phyloP scores from a whole-genome alignment of 768 basidiomycete genomes.

The Trametes cinnabarina region DNA sequence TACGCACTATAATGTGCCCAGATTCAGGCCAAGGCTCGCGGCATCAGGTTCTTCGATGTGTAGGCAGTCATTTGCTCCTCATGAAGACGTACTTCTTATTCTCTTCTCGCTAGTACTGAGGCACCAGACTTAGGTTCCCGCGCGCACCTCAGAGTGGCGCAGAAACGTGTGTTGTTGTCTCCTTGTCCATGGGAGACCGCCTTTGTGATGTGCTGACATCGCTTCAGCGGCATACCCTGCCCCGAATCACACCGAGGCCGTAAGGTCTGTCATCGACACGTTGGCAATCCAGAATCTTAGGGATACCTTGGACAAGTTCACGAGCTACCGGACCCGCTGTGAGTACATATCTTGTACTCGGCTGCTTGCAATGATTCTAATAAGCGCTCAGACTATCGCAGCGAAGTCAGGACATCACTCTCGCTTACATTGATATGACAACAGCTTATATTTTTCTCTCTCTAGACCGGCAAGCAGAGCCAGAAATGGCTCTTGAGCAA shows the following conservation, averaged over 20 bases:
- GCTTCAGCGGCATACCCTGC: constrained; percentile 51
- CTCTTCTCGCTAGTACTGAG: constrained; percentile 58
- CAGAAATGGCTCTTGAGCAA: constrained; percentile 74
- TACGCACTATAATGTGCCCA: constrained; percentile 29
- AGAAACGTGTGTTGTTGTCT: constrained; percentile 37
- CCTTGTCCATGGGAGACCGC: constrained; percentile 4
- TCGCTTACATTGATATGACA: background rate
- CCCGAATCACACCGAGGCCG: constrained; percentile 59
- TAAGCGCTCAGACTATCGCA: constrained; percentile 58
- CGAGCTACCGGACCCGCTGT: constrained; percentile 75
- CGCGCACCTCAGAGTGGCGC: constrained; percentile 36
- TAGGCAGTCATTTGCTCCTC: constrained; percentile 29
- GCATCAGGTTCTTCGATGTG: constrained; percentile 87
- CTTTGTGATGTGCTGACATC: constrained; percentile 20
- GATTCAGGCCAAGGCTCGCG: constrained; percentile 76
- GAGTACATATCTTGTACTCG: constrained; percentile 24
- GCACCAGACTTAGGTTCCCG: constrained; percentile 56
- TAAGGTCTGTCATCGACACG: constrained; percentile 59
- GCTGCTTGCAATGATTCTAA: constrained; percentile 8
- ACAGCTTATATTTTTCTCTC: background rate
- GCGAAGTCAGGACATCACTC: constrained; percentile 55
- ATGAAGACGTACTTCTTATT: constrained; percentile 3
- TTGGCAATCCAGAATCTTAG: constrained; percentile 65
- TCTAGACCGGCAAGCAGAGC: constrained; percentile 71
- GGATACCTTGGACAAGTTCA: constrained; percentile 63